phyloP scores from a whole-genome alignment of 1,139 yeast species.

The Nadsonia starkeyi-henricii region DNA sequence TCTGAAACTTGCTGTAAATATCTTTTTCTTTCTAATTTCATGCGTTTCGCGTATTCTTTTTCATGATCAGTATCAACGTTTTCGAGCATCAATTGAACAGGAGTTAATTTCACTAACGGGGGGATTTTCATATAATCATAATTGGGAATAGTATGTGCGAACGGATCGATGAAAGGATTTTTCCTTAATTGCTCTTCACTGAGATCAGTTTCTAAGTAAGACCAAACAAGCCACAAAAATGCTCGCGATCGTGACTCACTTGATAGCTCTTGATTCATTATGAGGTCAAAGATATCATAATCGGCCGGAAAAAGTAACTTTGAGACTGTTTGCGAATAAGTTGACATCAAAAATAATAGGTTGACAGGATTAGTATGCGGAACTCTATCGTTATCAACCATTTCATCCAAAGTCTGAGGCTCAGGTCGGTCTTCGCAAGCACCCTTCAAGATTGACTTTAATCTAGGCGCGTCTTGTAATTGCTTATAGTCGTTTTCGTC shows the following conservation, averaged over 20 bases:
- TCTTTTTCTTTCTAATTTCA: slow-evolving; percentile 47
- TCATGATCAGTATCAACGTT: slow-evolving; percentile 66
- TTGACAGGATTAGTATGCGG: slow-evolving; percentile 57
- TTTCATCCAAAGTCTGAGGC: slow-evolving; percentile 37
- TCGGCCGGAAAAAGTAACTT: slow-evolving; percentile 25
- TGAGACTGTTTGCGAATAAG: slow-evolving; percentile 40
- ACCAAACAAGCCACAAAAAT: slow-evolving; percentile 72
- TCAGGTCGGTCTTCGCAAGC: slow-evolving; percentile 46
- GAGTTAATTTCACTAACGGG: slow-evolving; percentile 28
- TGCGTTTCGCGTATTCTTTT: slow-evolving; percentile 51
- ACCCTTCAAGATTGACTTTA: slow-evolving; percentile 80
- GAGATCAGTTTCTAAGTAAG: slow-evolving; percentile 62
- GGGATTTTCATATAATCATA: slow-evolving; percentile 31
- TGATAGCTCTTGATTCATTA: slow-evolving; percentile 36
- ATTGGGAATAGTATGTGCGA: slow-evolving; percentile 1
- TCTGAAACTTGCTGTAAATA: slow-evolving; percentile 28
- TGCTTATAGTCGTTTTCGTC: slow-evolving; percentile 45
- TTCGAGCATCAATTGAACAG: slow-evolving; percentile 29
- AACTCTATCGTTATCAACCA: slow-evolving; percentile 22
- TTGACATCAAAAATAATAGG: slow-evolving; percentile 59
- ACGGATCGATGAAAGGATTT: slow-evolving; percentile 51
- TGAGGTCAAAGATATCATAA: slow-evolving; percentile 45
- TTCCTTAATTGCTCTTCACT: slow-evolving; percentile 35
- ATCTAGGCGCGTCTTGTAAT: slow-evolving; percentile 86
- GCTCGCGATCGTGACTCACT: slow-evolving; percentile 57